Evolutionary conservation across 495 filamentous ascomycete genomes (phyloP).

Genomic region (Apiosordaria backusii): DNA sequence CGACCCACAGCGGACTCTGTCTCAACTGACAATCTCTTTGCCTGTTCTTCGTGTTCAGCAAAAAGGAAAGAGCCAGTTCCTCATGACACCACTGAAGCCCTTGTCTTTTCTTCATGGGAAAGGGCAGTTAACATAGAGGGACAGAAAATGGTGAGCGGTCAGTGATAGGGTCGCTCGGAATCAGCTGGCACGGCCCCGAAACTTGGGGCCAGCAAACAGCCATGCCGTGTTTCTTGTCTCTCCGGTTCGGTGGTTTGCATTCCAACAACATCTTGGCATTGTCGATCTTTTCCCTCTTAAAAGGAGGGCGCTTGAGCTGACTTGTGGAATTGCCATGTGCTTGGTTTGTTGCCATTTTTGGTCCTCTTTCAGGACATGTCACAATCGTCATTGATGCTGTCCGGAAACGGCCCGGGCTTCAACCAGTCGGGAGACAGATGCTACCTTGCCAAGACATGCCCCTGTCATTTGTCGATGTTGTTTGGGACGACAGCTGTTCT

Average conservation of each 20-base stretch:
- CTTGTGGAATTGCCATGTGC: background rate
- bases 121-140: too few relatives aligned
- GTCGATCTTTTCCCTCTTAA: constrained; percentile 1
- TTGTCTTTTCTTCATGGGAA: background rate
- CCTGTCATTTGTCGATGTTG: background rate
- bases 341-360: background rate
- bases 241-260: background rate
- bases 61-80: too few relatives aligned
- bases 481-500: background rate
- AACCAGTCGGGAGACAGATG: background rate
- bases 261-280: constrained; percentile 2
- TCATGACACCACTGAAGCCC: too few relatives aligned
- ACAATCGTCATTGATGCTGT: background rate
- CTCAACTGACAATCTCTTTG: too few relatives aligned
- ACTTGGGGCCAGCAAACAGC: background rate
- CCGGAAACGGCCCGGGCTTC: background rate
- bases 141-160: too few relatives aligned
- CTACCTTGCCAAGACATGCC: background rate
- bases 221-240: background rate
- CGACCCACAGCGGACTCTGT: too few relatives aligned
- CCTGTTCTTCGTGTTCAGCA: too few relatives aligned
- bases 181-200: background rate
- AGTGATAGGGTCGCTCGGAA: background rate
- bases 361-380: background rate
- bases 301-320: background rate